Evolutionary conservation across 345 rosid species (phyloP).

Genomic region (rapeseed (Brassica napus)): DNA sequence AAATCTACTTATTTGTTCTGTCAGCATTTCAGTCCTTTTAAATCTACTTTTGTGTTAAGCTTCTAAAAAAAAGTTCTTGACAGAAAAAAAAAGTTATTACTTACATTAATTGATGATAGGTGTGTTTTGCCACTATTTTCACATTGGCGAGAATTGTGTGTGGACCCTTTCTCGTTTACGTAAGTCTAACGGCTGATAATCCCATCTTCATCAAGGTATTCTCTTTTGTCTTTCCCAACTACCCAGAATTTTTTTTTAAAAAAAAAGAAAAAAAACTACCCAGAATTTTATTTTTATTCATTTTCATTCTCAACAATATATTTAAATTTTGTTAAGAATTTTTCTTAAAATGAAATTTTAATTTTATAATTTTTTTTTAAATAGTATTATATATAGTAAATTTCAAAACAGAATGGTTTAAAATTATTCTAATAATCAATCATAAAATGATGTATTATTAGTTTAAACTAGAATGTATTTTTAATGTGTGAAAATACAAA

Average conservation of each 20-base stretch:
- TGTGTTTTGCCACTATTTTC: slow-evolving; percentile 40
- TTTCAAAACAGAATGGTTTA: background rate
- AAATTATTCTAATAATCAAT: background rate
- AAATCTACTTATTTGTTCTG: background rate
- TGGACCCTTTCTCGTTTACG: slow-evolving; percentile 41
- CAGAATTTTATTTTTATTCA: background rate
- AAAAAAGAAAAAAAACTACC: background rate
- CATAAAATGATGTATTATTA: background rate
- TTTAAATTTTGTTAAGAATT: background rate
- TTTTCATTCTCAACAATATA: background rate
- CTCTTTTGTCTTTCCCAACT: background rate
- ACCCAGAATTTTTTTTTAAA: background rate
- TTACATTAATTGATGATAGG: slow-evolving; percentile 21
- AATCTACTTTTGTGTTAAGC: background rate
- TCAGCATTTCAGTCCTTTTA: background rate
- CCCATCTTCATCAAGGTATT: slow-evolving; percentile 42
- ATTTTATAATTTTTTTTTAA: too few species aligned
- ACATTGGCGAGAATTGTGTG: slow-evolving; percentile 43
- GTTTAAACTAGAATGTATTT: background rate
- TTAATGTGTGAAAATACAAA: background rate
- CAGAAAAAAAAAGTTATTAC: background rate
- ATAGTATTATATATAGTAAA: background rate
- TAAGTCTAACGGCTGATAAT: slow-evolving; percentile 35
- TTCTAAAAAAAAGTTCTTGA: background rate
- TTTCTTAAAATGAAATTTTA: background rate